Evolutionary conservation across 768 basidiomycete genomes (phyloP), one percentile per base, ranked within the genome.

Genomic region (Trametes gibbosa): DNA sequence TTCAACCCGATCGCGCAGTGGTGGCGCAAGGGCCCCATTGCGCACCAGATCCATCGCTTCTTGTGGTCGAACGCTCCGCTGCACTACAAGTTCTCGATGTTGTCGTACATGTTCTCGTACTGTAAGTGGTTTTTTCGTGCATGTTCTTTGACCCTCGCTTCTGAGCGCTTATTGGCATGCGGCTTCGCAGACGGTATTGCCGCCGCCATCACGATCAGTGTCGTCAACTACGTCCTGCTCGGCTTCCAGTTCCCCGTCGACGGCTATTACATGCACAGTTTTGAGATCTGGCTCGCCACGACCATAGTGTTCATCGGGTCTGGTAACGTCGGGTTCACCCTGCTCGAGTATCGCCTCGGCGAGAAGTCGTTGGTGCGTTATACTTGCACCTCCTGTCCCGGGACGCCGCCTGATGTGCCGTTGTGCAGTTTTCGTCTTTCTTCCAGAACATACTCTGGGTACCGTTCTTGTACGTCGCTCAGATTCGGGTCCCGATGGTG

Each of bases 1-100:
- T 95, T 95, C 82, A 87, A 94, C 69, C 95, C 94, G 0, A 58
- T 95, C 61, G 80, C 81, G 45, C 75, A 85, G 51, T 95, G 92
- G 92, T 87, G 84, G 81, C 79, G 79, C 56, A 74, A 80, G 54
- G 94, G 94, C 16, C 94, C 93, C 1, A 87, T 97, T 72, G 88
- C 84, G 58, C 81, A 84, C 65, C 86, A 91, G 70, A 84, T 92
- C 23, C 86, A 87, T 55, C 78, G 72, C 34, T 92, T 92, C 76
- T 62, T 91, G 47, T 92, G 90, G 90, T 88, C 70, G 21, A 72
- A 68, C 53, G 83, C 83, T 57, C 78, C 78, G 0, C 51, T 81
- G 17, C 84, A 81, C 70, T 79, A 73, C 63, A 81, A 81, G 67
- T 70, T 77, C 68, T 80, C 82, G 25, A 80, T 83, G 76, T 67